Conservation (phyloP, 441 rosid species). For the Lepidium campestre region DNA sequence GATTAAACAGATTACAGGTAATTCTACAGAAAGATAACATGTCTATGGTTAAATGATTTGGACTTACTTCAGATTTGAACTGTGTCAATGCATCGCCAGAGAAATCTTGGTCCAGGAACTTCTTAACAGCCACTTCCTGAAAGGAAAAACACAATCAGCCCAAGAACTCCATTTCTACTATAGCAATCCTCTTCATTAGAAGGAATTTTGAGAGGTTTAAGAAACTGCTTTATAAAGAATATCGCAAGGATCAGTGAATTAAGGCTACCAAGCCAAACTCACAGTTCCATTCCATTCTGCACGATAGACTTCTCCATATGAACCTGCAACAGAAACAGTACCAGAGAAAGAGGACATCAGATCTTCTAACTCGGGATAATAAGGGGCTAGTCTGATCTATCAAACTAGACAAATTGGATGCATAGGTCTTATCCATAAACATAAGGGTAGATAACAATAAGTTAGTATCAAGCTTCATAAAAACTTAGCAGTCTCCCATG, state of each 20-base stretch:
- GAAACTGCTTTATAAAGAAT: neutral
- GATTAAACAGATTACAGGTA: conserved; percentile 1
- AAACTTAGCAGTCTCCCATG: neutral
- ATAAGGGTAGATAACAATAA: conserved; percentile 1
- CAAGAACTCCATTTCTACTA: neutral
- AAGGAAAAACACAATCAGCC: conserved; percentile 24
- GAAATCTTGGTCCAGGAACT: conserved; percentile 89
- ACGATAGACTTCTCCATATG: conserved; percentile 93
- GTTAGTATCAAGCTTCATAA: neutral
- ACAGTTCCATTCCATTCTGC: conserved; percentile 98
- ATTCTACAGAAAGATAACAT: neutral
- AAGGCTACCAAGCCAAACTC: conserved; percentile 36
- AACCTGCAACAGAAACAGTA: conserved; percentile 47
- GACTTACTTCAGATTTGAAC: conserved; percentile 78
- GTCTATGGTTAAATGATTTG: conserved; percentile 9
- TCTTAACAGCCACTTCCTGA: conserved; percentile 99
- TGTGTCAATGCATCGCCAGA: conserved; percentile 87
- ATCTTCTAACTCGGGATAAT: neutral
- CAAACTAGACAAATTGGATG: conserved; percentile 3
- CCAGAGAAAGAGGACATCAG: conserved; percentile 6
- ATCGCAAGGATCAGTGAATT: conserved; percentile 5
- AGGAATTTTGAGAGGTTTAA: neutral
- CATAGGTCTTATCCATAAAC: neutral
- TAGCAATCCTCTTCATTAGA: neutral
- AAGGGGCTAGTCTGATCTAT: neutral